A percentile compares a stretch with the other conserved stretches of the same genome.
phyloP scores from a whole-genome alignment of 352 stramenopile genomes.

The Phytophthora hibernalis region DNA sequence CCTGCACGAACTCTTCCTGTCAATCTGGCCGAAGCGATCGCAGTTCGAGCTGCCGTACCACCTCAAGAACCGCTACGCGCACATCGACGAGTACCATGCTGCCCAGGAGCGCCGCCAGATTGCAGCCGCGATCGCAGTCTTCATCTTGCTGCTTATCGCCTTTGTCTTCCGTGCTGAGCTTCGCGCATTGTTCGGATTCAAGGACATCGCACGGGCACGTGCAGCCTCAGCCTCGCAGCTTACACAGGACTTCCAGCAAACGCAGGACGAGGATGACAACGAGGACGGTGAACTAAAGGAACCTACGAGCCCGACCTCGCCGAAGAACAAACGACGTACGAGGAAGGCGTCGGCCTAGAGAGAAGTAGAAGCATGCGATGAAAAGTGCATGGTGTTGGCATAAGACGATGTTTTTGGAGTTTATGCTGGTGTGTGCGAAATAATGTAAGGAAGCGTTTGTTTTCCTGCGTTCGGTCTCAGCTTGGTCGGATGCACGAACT shows the following conservation, averaged over 20 bases:
- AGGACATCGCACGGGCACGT: slow-evolving; percentile 68
- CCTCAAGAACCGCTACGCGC: slow-evolving; percentile 86
- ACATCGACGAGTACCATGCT: slow-evolving; percentile 81
- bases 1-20: slow-evolving; percentile 93
- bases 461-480: neutral
- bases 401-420: slow-evolving; percentile 24
- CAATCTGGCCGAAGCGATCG: slow-evolving; percentile 91
- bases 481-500: slow-evolving; percentile 4
- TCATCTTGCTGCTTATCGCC: slow-evolving; percentile 49
- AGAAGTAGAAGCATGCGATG: slow-evolving; percentile 22
- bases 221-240: slow-evolving; percentile 75
- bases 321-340: slow-evolving; percentile 18
- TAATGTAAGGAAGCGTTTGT: slow-evolving; percentile 26
- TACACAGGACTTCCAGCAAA: slow-evolving; percentile 53
- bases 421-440: slow-evolving; percentile 30
- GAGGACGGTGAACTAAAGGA: neutral
- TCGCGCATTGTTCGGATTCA: slow-evolving; percentile 66
- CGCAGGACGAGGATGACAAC: slow-evolving; percentile 19
- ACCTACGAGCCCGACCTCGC: neutral
- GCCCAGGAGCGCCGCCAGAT: slow-evolving; percentile 57
- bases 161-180: slow-evolving; percentile 69
- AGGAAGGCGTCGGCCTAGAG: slow-evolving; percentile 21
- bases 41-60: slow-evolving; percentile 93
- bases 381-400: slow-evolving; percentile 7
- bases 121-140: slow-evolving; percentile 37